Percentiles rank a stretch among this genome's conserved stretches.
phyloP scores from a whole-genome alignment of 805 yeast genomes.

The Starmera caribaea region DNA sequence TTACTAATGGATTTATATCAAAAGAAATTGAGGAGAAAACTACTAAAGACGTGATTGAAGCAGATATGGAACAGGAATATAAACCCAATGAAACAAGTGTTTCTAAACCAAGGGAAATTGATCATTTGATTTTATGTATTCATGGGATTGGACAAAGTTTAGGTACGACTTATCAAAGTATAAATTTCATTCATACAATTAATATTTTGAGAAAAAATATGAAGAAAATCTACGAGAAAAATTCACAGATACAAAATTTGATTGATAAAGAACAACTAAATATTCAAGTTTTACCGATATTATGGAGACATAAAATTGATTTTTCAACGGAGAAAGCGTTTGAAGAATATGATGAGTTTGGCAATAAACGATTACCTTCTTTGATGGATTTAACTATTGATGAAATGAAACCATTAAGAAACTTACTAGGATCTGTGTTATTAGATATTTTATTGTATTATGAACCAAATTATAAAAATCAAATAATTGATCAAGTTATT shows the following conservation, averaged over 20 bases:
- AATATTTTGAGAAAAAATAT: slow-evolving; percentile 48
- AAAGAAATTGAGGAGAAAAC: slow-evolving; percentile 18
- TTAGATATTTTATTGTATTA: slow-evolving; percentile 75
- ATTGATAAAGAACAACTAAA: slow-evolving; percentile 35
- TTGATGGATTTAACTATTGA: slow-evolving; percentile 66
- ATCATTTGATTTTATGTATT: slow-evolving; percentile 72
- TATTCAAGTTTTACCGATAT: slow-evolving; percentile 79
- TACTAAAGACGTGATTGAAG: slow-evolving; percentile 35
- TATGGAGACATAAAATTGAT: slow-evolving; percentile 80
- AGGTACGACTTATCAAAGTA: slow-evolving; percentile 67
- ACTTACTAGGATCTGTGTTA: slow-evolving; percentile 76
- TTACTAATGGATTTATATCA: slow-evolving; percentile 12
- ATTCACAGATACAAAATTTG: slow-evolving; percentile 39
- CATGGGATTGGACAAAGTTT: slow-evolving; percentile 94
- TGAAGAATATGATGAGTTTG: slow-evolving; percentile 25
- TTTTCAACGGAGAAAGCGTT: slow-evolving; percentile 39
- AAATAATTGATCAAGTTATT: slow-evolving; percentile 55
- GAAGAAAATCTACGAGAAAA: slow-evolving; percentile 39
- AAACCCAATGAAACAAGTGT: slow-evolving; percentile 31
- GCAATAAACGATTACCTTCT: slow-evolving; percentile 43
- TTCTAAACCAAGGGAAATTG: slow-evolving; percentile 24
- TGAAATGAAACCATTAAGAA: slow-evolving; percentile 69
- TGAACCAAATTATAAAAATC: slow-evolving; percentile 56
- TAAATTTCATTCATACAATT: slow-evolving; percentile 81
- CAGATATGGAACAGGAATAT: slow-evolving; percentile 42